Base-by-base conservation (phyloP, 192 early-diverging fungal species). In the Rhizoclosmatium globosum region DNA sequence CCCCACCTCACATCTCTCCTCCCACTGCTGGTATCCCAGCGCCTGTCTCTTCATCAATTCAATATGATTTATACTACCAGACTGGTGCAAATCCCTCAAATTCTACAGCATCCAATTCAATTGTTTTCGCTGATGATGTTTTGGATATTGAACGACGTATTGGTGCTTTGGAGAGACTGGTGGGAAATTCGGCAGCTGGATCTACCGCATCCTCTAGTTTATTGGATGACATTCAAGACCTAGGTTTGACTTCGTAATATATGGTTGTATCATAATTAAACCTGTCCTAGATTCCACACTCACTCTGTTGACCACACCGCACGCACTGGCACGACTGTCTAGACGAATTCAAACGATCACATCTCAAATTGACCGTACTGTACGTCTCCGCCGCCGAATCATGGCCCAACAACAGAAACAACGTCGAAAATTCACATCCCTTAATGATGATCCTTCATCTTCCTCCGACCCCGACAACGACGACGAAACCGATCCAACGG, bases 21-120 rank as follows among this genome's bases (percentile, higher is more conserved):
- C 64, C 64, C 15, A 65, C 64, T 38, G 11, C 64, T 21, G 64
- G n/a, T 65, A 38, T 11, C 39, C 31, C 64, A 11, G n/a, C 17
- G 64, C 56, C 56, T 57, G 21, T 57, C 56, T 47, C 68, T n/a
- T 47, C 41, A 19, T 58, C 71, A 38, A 42, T 73, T 15, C 71
- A 73, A 19, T 73, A 73, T 41, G 71, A 73, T 23, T 3, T 73
- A 2, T 73, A 73, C 41, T 73, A 42, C 42, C 71, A 73, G 71
- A 13, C 71, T 15, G 39, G 11, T 31, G n/a, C 64, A 31, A 21
- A 15, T 11, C 31, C 31, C 31, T 31, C 31, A 31, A 38, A 38
- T 31, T 11, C 64, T 31, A 38, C n/a, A n/a, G 38, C 39, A 15
- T 47, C n/a, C 21, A 58, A 39, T 41, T 9, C 47, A 2, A 59